Base-by-base conservation (phyloP, 2,329 filamentous ascomycete species). In the Penicillium sp. region DNA sequence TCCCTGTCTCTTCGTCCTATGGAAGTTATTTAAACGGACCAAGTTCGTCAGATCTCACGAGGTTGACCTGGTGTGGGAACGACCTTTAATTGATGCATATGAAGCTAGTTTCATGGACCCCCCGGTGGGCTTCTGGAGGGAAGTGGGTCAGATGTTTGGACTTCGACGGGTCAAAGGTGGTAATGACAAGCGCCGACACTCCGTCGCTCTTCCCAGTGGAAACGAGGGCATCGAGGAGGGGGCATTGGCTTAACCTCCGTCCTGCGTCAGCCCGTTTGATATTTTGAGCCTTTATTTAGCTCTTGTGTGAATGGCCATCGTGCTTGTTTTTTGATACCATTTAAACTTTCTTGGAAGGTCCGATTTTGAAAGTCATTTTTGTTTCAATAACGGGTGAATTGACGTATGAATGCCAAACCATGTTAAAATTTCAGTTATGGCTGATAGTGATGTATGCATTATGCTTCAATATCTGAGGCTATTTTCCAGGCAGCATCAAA, bases 11-110 rank as follows among this genome's bases (percentile, higher is more conserved):
- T 88, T 82, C 68, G 52, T 81, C 21, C 77, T 78, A 64, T 90
- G 86, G 85, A 90, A 90, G 74, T 8, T 89, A 1, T 21, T 85
- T 69, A 84, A 86, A 75, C 77, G 76, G 55, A 89, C 86, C 1
- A 79, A 79, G 57, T 75, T 83, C 51, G 75, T 86, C 19, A 73
- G 73, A 2, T 75, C 86, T 0, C 68, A 77, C 5, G 82, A 89
- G 66, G 79, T 80, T 3, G 85, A 88, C 65, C 76, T 88, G 16
- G 74, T 85, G 43, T 84, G 84, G 84, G 80, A 88, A 64, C 76
- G 80, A n/a, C 84, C 84, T 22, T 64, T 77, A 22, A 83, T 87
- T 54, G 85, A 87, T 57, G 78, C 77, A 0, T 86, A 86, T 59
- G 84, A 86, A 68, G 76, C 73, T 9, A 76, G 75, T 19, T 82